Evolutionary conservation across 805 yeast genomes (phyloP), one percentile per base, ranked within the genome.

Genomic region (Yarrowia osloensis): DNA sequence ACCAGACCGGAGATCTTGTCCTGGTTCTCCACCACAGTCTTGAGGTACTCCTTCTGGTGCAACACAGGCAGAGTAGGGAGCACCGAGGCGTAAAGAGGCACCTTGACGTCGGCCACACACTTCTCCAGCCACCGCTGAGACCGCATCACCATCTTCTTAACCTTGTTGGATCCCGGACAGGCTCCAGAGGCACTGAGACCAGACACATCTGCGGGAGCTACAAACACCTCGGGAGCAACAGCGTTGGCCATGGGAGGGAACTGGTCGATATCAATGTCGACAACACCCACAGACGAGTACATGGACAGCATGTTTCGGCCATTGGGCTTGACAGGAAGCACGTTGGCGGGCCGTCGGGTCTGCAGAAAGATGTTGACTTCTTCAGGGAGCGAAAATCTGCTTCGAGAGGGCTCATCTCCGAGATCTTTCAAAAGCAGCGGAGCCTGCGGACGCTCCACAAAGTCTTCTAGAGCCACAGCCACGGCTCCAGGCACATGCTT

Each of bases 271-370:
- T 73, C 69, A 44, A 77, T 68, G 26, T 73, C 70, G 40, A 72
- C 70, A 42, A 74, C 69, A 17, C 83, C 83, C 55, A 78, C 80
- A 13, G 74, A 67, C 1, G 82, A 79, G 70, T 72, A 72, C 28
- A 80, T 70, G 7, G 77, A 74, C 19, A 80, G 52, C 13, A 68
- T 61, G 22, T 69, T 70, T 63, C 73, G 72, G 24, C 76, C 71
- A 67, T 79, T 80, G 21, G 82, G 74, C 67, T 73, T 77, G 5
- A 74, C 66, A 12, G 72, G 68, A 17, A 72, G 73, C 4, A 74
- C 70, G 11, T 78, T 77, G n/a, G 71, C 71, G 1, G 75, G 67
- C 33, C 81, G 69, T 15, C 78, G 69, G 3, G 74, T 67, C 0
- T 75, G 70, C 1, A 78, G 29, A 13, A 77, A 59, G 3, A 75